Conservation (phyloP, 768 basidiomycete species). For the Boletus pseudo-olivaceus region DNA sequence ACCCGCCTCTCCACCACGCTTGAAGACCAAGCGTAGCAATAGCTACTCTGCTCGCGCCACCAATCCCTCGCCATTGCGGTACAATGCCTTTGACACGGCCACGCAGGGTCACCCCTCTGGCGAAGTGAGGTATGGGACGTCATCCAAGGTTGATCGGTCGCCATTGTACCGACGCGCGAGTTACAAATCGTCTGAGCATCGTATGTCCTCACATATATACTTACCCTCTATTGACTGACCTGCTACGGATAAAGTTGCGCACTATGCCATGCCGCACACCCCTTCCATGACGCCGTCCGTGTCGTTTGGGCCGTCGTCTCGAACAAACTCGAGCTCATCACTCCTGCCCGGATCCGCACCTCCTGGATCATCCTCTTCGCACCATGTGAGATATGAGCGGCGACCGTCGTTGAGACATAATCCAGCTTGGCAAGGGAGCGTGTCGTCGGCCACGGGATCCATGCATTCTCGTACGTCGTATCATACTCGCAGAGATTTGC, state of each 20-base stretch:
- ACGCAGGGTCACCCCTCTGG: conserved; percentile 14
- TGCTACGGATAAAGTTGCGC: conserved; percentile 19
- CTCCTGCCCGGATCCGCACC: conserved; percentile 39
- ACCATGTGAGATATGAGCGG: conserved; percentile 37
- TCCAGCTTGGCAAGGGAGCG: conserved; percentile 44
- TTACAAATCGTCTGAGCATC: conserved; percentile 42
- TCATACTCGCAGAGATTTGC: neutral
- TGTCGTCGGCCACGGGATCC: conserved; percentile 38
- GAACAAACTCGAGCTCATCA: conserved; percentile 52
- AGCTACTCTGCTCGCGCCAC: conserved; percentile 37
- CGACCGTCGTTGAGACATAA: conserved; percentile 48
- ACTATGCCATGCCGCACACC: conserved; percentile 31
- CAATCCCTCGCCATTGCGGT: conserved; percentile 41
- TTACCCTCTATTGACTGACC: neutral
- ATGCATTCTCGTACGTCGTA: conserved; percentile 39
- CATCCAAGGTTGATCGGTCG: conserved; percentile 32
- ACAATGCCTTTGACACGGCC: conserved; percentile 33
- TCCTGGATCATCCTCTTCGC: conserved; percentile 38
- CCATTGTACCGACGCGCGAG: conserved; percentile 41
- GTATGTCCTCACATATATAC: conserved; percentile 32
- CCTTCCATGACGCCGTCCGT: conserved; percentile 31
- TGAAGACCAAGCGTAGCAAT: conserved; percentile 38
- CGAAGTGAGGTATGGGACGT: conserved; percentile 33
- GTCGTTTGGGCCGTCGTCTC: conserved; percentile 41
- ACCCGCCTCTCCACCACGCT: conserved; percentile 37